Evolutionary conservation across 352 stramenopile species (phyloP).

Genomic region (Pythium utonaiense): DNA sequence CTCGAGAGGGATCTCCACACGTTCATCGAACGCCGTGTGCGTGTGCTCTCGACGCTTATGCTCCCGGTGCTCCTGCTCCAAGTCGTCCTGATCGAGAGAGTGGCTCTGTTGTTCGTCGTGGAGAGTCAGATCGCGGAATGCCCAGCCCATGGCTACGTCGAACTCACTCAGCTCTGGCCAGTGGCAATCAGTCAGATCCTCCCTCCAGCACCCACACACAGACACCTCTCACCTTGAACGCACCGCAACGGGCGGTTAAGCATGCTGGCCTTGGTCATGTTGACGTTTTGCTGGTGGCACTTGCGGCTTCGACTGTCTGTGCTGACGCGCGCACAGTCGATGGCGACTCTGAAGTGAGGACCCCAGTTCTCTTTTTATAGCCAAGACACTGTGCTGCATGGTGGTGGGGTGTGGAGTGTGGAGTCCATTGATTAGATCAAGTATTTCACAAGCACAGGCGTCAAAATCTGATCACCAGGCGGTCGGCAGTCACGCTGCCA

Average conservation of each 20-base stretch:
- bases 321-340: background rate
- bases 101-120: constrained; percentile 8
- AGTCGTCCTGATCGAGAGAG: constrained; percentile 1
- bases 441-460: background rate
- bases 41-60: constrained; percentile 25
- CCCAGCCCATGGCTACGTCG: constrained; percentile 57
- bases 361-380: background rate
- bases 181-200: background rate
- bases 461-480: background rate
- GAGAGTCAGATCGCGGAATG: constrained; percentile 33
- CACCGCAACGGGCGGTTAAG: constrained; percentile 27
- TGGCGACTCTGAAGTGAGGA: background rate
- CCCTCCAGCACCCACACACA: no score
- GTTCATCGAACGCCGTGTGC: constrained; percentile 34
- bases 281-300: background rate
- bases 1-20: constrained; percentile 31
- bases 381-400: background rate
- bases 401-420: background rate
- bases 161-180: constrained; percentile 51
- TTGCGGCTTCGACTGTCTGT: background rate
- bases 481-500: background rate
- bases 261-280: constrained; percentile 14
- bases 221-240: constrained; percentile 17
- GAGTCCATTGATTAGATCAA: background rate
- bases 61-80: constrained; percentile 10